Evolutionary conservation across 169 alveolate genomes (phyloP).

Genomic region (Fabrea salina): DNA sequence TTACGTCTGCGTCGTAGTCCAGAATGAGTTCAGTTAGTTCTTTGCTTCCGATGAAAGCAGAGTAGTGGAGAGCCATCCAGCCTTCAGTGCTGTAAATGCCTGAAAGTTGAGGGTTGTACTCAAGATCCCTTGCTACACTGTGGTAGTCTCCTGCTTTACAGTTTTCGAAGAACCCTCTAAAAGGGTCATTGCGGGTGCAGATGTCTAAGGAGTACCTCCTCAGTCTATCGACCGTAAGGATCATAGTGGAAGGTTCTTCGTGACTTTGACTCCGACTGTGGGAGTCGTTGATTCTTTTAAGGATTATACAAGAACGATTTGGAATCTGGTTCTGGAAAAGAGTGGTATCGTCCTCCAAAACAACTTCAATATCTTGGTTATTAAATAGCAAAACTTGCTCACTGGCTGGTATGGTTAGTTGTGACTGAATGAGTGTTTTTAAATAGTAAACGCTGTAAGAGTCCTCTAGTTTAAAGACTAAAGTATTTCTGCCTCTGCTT

Average conservation of each 20-base stretch:
- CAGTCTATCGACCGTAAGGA: not conserved
- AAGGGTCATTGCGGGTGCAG: not conserved
- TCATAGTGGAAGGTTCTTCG: not conserved
- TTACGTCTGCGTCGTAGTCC: not conserved
- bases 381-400: not conserved
- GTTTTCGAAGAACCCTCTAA: not conserved
- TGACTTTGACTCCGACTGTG: not conserved
- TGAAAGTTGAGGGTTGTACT: not conserved
- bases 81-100: constrained; percentile 2
- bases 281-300: not conserved
- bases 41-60: not conserved
- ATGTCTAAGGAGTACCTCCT: not conserved
- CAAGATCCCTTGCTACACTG: not conserved
- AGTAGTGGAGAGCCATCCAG: not conserved
- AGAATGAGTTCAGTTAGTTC: not conserved
- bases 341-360: not conserved
- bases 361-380: not conserved
- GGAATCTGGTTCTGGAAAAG: not conserved
- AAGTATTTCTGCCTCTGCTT: not conserved
- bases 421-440: not conserved
- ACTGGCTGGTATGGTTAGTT: not conserved
- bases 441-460: not conserved
- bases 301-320: not conserved
- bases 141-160: not conserved
- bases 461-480: not conserved